Base-by-base conservation (phyloP, 2,329 filamentous ascomycete genomes). In the Fusarium xylarioides region DNA sequence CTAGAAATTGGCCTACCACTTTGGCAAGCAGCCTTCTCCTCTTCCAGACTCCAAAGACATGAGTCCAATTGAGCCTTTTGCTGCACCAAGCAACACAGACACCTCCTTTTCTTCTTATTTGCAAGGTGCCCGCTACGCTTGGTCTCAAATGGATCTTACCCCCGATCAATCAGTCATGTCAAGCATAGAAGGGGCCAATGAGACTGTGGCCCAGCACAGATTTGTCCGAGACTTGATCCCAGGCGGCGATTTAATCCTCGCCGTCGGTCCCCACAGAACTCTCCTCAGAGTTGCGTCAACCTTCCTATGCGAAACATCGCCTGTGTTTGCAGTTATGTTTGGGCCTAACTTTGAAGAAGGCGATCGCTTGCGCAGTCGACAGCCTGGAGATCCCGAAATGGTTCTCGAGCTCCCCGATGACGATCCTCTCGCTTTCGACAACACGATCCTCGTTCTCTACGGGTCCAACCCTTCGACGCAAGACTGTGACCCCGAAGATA, bases 281-380 rank as follows among this genome's bases (percentile, higher is more conserved):
- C 65, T 66, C 44, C 30, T 74, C 2, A 57, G 40, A 14, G 58
- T 78, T 7, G 50, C 69, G 19, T 78, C 73, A 1, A 52, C 62
- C 37, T 70, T 78, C 15, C 53, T 81, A 4, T 73, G 60, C 37
- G 47, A 66, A 4, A 65, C 70, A 15, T 74, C 72, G 19, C 68
- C 62, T 1, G 62, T 73, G 1, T 70, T 74, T 6, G 23, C 46
- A 2, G 72, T 60, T 1, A 74, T 74, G 68, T 64, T 74, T 12
- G 60, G 62, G 2, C 58, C 65, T 2, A 38, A 63, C 23, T 72
- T 72, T 7, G 58, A 53, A 32, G 63, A 71, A 34, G 68, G 68
- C 4, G 50, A 69, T 6, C 46, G 49, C 9, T 30, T 72, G 15
- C 54, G 49, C 23, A 55, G 9, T 5, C 34, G n/a, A 3, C 43